Conservation (phyloP, 805 yeast genomes). For the Candida easanensis region DNA sequence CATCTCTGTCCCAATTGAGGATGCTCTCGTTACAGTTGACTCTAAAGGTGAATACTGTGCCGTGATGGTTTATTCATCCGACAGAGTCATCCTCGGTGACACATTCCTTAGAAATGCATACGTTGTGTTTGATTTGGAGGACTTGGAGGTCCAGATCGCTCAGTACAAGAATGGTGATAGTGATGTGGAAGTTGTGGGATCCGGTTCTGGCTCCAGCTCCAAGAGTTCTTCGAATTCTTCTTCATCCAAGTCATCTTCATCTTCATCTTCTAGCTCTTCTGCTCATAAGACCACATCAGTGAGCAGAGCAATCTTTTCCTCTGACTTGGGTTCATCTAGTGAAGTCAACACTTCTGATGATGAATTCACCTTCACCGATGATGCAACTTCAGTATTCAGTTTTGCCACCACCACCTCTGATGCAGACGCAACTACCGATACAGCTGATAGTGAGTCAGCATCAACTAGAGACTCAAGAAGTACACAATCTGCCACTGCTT, state of each 20-base stretch:
- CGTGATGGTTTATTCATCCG: slow-evolving; percentile 19
- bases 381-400: too few species aligned
- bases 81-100: slow-evolving; percentile 56
- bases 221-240: not conserved
- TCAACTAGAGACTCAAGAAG: too few species aligned
- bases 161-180: slow-evolving; percentile 13
- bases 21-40: not conserved
- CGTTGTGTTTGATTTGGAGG: slow-evolving; percentile 64
- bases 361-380: not conserved
- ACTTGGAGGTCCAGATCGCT: slow-evolving; percentile 53
- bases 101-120: slow-evolving; percentile 63
- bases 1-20: slow-evolving; percentile 7
- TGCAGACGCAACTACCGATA: not conserved
- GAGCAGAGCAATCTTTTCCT: too few species aligned
- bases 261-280: not conserved
- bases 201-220: not conserved
- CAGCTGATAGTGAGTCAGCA: too few species aligned
- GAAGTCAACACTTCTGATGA: not conserved
- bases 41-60: slow-evolving; percentile 2
- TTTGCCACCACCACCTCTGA: not conserved
- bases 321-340: not conserved
- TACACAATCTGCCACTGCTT: too few species aligned
- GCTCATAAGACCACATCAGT: not conserved
- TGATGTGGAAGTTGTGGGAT: not conserved
- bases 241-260: not conserved